Percentiles rank a stretch among this genome's conserved stretches.
These are phyloP conservation scores for Boehmeria nivea DNA, from an alignment of 306 rosid species.

Conservation along the genomic window DNA sequence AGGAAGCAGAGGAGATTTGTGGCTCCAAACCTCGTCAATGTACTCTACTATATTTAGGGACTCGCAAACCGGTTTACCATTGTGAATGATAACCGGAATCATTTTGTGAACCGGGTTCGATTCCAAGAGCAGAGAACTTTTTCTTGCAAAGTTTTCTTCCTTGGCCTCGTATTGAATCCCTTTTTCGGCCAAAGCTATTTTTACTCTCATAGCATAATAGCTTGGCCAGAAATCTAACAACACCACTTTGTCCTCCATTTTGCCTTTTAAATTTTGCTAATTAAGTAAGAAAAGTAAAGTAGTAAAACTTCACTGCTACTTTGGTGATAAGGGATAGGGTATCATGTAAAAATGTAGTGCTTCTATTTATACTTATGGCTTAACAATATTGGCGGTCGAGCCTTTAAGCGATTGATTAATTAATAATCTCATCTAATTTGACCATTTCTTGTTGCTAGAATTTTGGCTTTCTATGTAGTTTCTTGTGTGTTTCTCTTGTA, in stretches of 20 bases:
- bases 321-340: too few species aligned
- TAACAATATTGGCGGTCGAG: too few species aligned
- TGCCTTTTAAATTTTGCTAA: too few species aligned
- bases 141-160: conserved; percentile 37
- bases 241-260: conserved; percentile 26
- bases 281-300: too few species aligned
- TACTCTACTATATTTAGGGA: conserved; percentile 31
- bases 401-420: too few species aligned
- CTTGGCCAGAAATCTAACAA: conserved; percentile 62
- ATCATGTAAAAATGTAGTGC: too few species aligned
- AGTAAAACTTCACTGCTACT: too few species aligned
- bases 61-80: conserved; percentile 33
- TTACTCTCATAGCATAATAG: conserved; percentile 54
- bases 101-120: conserved; percentile 47
- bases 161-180: conserved; percentile 39
- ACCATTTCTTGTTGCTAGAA: too few species aligned
- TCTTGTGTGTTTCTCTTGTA: too few species aligned
- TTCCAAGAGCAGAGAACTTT: conserved; percentile 42
- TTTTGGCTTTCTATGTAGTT: too few species aligned
- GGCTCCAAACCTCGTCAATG: conserved; percentile 42
- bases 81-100: conserved; percentile 43
- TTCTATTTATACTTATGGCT: too few species aligned
- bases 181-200: conserved; percentile 47
- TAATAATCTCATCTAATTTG: too few species aligned
- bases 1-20: conserved; percentile 17